phyloP scores from a whole-genome alignment of 768 basidiomycete species.

The Podaxis sp. region DNA sequence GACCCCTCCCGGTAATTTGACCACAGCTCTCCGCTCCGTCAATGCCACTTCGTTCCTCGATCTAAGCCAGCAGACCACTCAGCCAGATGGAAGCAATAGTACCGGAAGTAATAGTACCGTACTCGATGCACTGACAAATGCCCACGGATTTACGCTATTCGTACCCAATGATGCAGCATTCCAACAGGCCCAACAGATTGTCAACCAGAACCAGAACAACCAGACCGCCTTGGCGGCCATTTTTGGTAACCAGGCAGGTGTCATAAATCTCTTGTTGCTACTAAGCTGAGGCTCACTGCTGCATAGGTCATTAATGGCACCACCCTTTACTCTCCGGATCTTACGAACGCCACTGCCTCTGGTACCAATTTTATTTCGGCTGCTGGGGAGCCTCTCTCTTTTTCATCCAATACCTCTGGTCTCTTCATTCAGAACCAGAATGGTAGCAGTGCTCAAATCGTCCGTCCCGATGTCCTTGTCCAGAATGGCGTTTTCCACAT shows the following conservation, averaged over 20 bases:
- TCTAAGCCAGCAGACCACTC: slow-evolving; percentile 21
- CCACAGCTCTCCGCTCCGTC: slow-evolving; percentile 34
- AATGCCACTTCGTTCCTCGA: slow-evolving; percentile 38
- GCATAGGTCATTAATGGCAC: slow-evolving; percentile 62
- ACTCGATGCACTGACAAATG: slow-evolving; percentile 28
- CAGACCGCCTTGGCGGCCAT: slow-evolving; percentile 38
- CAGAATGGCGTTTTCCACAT: slow-evolving; percentile 70
- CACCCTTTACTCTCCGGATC: slow-evolving; percentile 53
- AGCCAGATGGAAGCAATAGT: slow-evolving; percentile 13
- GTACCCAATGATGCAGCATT: slow-evolving; percentile 56
- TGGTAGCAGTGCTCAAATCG: slow-evolving; percentile 34
- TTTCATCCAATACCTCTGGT: slow-evolving; percentile 53
- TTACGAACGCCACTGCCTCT: slow-evolving; percentile 22
- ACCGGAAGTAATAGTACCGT: slow-evolving; percentile 32
- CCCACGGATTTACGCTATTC: slow-evolving; percentile 62
- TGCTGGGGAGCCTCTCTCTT: slow-evolving; percentile 48
- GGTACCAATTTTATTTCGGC: slow-evolving; percentile 42
- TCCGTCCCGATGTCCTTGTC: slow-evolving; percentile 54
- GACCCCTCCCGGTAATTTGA: slow-evolving; percentile 44
- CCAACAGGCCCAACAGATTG: slow-evolving; percentile 25
- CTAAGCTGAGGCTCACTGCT: background rate
- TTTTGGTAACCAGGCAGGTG: slow-evolving; percentile 57
- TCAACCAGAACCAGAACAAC: slow-evolving; percentile 36
- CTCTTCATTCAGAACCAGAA: slow-evolving; percentile 43
- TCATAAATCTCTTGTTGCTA: background rate